Conservation (phyloP, 176 grass and related monocot genomes). For the Alopecurus myosuroides region DNA sequence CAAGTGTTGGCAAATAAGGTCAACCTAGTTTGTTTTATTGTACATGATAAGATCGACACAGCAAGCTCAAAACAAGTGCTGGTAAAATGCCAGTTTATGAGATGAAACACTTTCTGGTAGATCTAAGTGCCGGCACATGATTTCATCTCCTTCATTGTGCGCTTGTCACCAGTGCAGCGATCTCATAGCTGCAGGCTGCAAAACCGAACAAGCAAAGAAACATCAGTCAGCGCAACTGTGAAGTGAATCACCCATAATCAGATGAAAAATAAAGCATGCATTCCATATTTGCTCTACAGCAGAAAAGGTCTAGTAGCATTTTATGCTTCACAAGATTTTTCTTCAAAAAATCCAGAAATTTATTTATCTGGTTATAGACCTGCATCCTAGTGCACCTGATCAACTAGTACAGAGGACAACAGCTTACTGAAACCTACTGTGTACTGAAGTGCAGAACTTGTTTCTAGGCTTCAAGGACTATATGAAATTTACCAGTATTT, state of each 20-base stretch:
- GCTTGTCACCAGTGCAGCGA: neutral
- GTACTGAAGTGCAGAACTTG: neutral
- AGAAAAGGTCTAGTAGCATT: neutral
- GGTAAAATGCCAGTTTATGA: constrained; percentile 20
- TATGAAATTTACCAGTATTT: neutral
- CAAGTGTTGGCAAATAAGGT: neutral
- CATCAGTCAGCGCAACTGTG: neutral
- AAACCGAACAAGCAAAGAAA: neutral
- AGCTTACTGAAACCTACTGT: neutral
- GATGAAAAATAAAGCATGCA: neutral
- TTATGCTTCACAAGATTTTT: neutral
- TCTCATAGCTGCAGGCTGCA: constrained; percentile 44
- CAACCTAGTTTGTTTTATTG: constrained; percentile 42
- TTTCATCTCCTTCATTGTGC: constrained; percentile 10
- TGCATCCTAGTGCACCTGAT: neutral
- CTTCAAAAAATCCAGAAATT: neutral
- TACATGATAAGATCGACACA: constrained; percentile 21
- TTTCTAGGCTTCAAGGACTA: neutral
- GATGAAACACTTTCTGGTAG: neutral
- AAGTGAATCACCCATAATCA: neutral
- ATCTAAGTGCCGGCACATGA: neutral
- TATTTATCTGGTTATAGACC: neutral
- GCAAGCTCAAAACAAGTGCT: neutral
- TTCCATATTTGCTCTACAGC: neutral
- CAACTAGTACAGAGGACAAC: neutral